These are phyloP conservation scores for Amylocarpus encephaloides DNA, from an alignment of 2,329 filamentous ascomycete genomes.

Conservation along the genomic window DNA sequence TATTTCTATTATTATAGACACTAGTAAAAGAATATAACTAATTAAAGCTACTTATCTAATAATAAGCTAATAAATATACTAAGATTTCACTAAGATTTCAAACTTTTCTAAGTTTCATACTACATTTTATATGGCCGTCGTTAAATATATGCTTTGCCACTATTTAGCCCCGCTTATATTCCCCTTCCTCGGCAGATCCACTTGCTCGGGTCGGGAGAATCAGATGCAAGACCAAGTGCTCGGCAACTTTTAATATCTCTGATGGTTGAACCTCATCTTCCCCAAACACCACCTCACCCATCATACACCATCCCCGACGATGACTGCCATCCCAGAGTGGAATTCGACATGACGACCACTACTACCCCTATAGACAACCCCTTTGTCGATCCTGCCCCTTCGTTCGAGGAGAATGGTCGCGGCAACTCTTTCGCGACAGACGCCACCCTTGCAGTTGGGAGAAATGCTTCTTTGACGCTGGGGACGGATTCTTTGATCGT, in stretches of 20 bases:
- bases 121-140: too few species aligned
- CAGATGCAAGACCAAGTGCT: background rate
- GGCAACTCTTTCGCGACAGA: slow-evolving; percentile 34
- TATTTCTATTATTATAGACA: too few species aligned
- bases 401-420: slow-evolving; percentile 30
- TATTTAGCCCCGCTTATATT: too few species aligned
- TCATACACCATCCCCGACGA: slow-evolving; percentile 10
- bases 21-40: too few species aligned
- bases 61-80: too few species aligned
- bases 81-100: too few species aligned
- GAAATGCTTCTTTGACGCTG: slow-evolving; percentile 53
- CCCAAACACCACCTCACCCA: background rate
- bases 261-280: too few species aligned
- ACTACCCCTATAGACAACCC: slow-evolving; percentile 28
- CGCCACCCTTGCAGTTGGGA: slow-evolving; percentile 46
- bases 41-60: too few species aligned
- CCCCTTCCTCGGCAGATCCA: too few species aligned
- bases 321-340: slow-evolving; percentile 15
- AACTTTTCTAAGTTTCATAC: too few species aligned
- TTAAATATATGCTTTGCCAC: too few species aligned
- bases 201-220: background rate
- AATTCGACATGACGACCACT: slow-evolving; percentile 19
- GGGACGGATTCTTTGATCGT: slow-evolving; percentile 54
- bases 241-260: slow-evolving; percentile 10
- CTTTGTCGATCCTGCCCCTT: slow-evolving; percentile 32